Evolutionary conservation across 805 yeast species (phyloP).

Genomic region (Saccharomycopsis microspora): DNA sequence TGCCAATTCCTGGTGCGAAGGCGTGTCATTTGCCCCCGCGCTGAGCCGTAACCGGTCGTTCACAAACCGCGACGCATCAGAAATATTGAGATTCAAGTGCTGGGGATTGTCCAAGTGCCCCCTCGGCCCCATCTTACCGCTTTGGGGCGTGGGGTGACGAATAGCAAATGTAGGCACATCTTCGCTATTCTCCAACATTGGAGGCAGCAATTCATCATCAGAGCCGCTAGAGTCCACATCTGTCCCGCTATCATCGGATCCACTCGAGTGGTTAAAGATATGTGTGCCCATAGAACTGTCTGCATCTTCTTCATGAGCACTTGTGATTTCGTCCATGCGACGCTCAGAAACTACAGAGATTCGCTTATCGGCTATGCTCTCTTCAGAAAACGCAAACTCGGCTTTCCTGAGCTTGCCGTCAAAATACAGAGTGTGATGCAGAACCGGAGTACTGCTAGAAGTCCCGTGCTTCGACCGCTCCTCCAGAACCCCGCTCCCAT

Average conservation of each 20-base stretch:
- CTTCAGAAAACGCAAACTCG: background rate
- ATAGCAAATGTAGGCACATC: background rate
- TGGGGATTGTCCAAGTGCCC: background rate
- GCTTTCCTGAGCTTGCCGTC: background rate
- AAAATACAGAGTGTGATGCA: background rate
- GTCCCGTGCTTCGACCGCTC: background rate
- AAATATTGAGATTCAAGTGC: background rate
- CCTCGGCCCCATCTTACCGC: too few species aligned
- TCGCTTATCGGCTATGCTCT: background rate
- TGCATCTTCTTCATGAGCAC: background rate
- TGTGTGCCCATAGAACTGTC: background rate
- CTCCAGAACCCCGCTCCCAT: constrained; percentile 5
- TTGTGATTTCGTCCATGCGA: background rate
- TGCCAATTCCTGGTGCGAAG: constrained; percentile 5
- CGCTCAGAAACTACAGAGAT: too few species aligned
- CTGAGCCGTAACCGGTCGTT: too few species aligned
- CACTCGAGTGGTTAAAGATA: background rate
- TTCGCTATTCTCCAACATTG: background rate
- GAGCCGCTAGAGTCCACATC: constrained; percentile 13
- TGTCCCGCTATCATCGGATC: constrained; percentile 12
- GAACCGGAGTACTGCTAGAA: background rate
- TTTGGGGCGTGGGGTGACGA: too few species aligned
- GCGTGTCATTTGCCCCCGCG: background rate
- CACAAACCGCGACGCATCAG: background rate
- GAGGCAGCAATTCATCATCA: background rate